Conservation (phyloP, 2,329 filamentous ascomycete genomes). For the Rutstroemia sp. region DNA sequence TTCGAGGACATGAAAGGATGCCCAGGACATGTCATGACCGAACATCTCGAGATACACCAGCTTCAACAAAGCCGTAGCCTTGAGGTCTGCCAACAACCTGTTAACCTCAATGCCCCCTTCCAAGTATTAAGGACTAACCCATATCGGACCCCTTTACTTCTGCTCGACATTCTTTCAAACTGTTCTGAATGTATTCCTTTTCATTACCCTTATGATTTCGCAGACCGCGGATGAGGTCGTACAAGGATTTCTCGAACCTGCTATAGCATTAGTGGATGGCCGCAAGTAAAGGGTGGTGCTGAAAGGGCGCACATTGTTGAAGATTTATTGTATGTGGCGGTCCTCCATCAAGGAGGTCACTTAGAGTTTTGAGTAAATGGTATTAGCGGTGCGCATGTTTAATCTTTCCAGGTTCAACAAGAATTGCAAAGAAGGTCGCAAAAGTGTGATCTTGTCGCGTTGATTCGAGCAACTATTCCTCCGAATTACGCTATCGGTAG, state of each 20-base stretch:
- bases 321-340: not conserved
- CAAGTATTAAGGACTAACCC: constrained; percentile 45
- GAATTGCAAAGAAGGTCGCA: not conserved
- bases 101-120: constrained; percentile 8
- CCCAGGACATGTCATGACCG: constrained; percentile 99
- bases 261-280: constrained; percentile 8
- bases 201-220: constrained; percentile 94
- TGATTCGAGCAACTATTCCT: not conserved
- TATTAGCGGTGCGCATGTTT: constrained; percentile 1
- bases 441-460: not conserved
- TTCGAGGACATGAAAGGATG: constrained; percentile 94
- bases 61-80: constrained; percentile 92
- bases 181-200: constrained; percentile 89
- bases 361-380: not conserved
- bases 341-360: constrained; percentile 6
- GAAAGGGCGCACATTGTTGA: constrained; percentile 12
- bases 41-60: constrained; percentile 98
- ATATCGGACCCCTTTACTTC: constrained; percentile 93
- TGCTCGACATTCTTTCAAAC: constrained; percentile 86
- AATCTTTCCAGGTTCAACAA: not conserved
- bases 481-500: too few relatives aligned
- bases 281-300: not conserved
- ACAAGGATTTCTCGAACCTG: constrained; percentile 99
- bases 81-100: constrained; percentile 57
- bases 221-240: constrained; percentile 95